phyloP scores from a whole-genome alignment of 2,329 filamentous ascomycete genomes.

The Akanthomyces dipterigenus region DNA sequence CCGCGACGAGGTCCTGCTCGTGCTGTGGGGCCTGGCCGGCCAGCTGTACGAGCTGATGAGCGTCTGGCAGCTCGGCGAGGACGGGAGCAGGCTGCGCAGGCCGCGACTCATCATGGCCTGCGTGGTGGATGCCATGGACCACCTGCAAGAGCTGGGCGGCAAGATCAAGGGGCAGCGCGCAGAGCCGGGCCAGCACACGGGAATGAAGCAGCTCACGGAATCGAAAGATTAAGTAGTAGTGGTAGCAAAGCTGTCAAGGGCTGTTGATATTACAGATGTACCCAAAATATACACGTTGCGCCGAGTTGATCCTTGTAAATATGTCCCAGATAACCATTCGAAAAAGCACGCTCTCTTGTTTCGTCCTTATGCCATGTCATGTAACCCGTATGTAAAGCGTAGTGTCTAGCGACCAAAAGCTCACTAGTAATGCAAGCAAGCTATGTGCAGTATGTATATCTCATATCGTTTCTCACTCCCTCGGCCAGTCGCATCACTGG shows the following conservation, averaged over 20 bases:
- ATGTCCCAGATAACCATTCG: not conserved
- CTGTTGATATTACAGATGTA: not conserved
- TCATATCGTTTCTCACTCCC: not conserved
- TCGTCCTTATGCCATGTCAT: not conserved
- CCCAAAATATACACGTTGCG: not conserved
- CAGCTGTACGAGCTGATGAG: too few species aligned
- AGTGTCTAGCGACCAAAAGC: not conserved
- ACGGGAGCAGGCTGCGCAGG: too few species aligned
- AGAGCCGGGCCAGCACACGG: too few species aligned
- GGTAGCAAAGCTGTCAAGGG: not conserved
- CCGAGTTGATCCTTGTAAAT: not conserved
- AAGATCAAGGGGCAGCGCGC: too few species aligned
- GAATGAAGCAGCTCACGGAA: too few species aligned
- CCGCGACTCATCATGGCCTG: too few species aligned
- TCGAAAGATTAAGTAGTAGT: not conserved
- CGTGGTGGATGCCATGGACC: too few species aligned
- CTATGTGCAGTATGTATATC: not conserved
- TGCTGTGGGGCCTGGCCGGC: too few species aligned
- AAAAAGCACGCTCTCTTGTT: not conserved
- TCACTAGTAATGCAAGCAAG: not conserved
- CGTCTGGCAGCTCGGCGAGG: too few species aligned
- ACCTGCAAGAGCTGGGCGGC: too few species aligned
- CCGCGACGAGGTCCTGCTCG: too few species aligned
- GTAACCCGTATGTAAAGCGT: not conserved
- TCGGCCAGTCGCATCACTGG: not conserved